These are phyloP conservation scores for Arthroderma sp. DNA, from an alignment of 2,329 filamentous ascomycete genomes.

Conservation along the genomic window DNA sequence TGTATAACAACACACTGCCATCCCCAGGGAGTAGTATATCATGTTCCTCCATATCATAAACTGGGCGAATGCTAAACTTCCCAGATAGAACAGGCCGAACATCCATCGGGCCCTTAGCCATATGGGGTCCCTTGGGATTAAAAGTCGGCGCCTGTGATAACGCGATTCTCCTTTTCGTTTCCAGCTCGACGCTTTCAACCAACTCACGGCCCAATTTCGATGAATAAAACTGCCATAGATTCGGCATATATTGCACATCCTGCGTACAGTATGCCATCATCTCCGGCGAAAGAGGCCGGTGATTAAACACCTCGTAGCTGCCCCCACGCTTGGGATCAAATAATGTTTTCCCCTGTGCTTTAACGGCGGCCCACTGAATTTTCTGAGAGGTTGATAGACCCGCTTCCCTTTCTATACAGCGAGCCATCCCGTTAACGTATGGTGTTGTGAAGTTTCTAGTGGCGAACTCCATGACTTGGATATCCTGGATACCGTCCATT, in stretches of 20 bases:
- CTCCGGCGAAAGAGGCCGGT: background rate
- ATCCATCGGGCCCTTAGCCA: background rate
- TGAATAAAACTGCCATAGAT: background rate
- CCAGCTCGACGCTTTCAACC: background rate
- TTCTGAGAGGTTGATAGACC: background rate
- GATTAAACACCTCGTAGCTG: background rate
- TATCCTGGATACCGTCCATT: conserved; percentile 35
- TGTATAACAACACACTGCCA: too few relatives aligned
- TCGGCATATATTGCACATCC: background rate
- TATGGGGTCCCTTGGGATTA: background rate
- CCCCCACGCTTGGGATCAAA: background rate
- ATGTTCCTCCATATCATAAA: too few relatives aligned
- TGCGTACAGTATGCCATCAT: background rate
- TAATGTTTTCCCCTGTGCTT: background rate
- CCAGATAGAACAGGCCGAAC: too few relatives aligned
- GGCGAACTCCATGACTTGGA: conserved; percentile 46
- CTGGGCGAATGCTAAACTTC: too few relatives aligned
- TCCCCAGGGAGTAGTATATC: too few relatives aligned
- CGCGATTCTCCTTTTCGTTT: background rate
- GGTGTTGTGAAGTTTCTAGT: conserved; percentile 13
- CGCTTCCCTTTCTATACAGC: conserved; percentile 23
- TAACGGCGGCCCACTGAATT: background rate
- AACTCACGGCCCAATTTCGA: background rate
- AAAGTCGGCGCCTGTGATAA: background rate
- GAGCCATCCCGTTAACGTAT: conserved; percentile 24